Percentiles rank a stretch among this genome's conserved stretches.
These are phyloP conservation scores for Apiotrichum sp. DNA, from an alignment of 1,284 basidiomycete genomes.

Conservation along the genomic window DNA sequence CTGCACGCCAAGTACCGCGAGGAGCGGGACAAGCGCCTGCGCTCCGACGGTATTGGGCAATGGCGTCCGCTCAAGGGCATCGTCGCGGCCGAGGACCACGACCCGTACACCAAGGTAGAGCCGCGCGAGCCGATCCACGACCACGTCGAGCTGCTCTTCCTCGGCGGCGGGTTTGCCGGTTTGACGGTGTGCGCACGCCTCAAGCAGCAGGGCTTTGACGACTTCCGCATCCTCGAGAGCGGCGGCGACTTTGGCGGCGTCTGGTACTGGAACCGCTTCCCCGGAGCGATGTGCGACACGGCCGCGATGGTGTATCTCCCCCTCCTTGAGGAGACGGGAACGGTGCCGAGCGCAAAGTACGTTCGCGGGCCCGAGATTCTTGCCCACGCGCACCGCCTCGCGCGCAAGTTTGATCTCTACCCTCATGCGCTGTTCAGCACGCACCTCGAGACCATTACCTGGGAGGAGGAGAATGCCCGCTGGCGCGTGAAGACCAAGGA, in stretches of 20 bases:
- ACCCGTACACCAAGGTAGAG: slow-evolving; percentile 10
- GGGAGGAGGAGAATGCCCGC: slow-evolving; percentile 7
- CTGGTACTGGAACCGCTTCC: slow-evolving; percentile 20
- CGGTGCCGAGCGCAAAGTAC: slow-evolving; percentile 9
- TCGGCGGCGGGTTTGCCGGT: slow-evolving; percentile 14
- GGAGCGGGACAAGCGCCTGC: slow-evolving; percentile 12
- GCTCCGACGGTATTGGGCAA: slow-evolving; percentile 6
- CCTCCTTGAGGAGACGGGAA: slow-evolving; percentile 12
- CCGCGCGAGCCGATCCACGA: slow-evolving; percentile 12
- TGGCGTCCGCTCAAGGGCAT: slow-evolving; percentile 5
- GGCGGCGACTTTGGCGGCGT: slow-evolving; percentile 19
- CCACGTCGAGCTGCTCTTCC: slow-evolving; percentile 12
- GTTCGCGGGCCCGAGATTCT: slow-evolving; percentile 14
- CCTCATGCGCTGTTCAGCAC: slow-evolving; percentile 15
- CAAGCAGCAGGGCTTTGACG: slow-evolving; percentile 6
- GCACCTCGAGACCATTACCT: slow-evolving; percentile 4
- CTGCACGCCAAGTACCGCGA: slow-evolving; percentile 6
- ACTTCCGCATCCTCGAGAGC: slow-evolving; percentile 11
- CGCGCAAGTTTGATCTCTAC: slow-evolving; percentile 9
- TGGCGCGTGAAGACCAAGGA: slow-evolving; percentile 10
- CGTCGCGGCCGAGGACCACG: slow-evolving; percentile 3
- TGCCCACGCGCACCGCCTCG: slow-evolving; percentile 13
- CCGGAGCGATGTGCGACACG: slow-evolving; percentile 18
- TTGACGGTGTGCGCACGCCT: slow-evolving; percentile 9
- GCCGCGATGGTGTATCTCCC: slow-evolving; percentile 16